Conservation (phyloP, 192 early-diverging fungal species). For the Coemansia sp. region DNA sequence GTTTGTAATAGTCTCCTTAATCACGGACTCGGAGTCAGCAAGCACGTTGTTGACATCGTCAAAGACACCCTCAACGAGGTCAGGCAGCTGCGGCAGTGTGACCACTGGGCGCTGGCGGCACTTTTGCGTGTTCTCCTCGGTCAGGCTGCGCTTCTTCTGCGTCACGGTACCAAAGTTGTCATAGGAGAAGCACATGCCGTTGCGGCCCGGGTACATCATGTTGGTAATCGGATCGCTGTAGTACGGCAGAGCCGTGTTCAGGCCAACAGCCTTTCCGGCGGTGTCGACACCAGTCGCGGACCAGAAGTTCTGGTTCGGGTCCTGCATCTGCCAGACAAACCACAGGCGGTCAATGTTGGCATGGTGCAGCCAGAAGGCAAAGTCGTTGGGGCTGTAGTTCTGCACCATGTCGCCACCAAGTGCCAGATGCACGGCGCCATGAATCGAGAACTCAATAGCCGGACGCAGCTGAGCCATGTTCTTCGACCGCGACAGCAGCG, state of each 20-base stretch:
- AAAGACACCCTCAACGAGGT: slow-evolving; percentile 42
- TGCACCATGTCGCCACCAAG: slow-evolving; percentile 54
- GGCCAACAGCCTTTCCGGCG: slow-evolving; percentile 16
- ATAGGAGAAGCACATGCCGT: slow-evolving; percentile 52
- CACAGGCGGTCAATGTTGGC: slow-evolving; percentile 56
- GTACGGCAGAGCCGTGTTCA: slow-evolving; percentile 16
- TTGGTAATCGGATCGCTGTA: slow-evolving; percentile 32
- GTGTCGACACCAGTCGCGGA: slow-evolving; percentile 29
- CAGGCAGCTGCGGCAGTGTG: slow-evolving; percentile 19
- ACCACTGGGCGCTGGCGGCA: slow-evolving; percentile 23
- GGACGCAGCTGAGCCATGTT: slow-evolving; percentile 48
- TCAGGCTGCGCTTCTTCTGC: slow-evolving; percentile 32
- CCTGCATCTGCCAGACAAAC: slow-evolving; percentile 54
- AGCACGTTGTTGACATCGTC: slow-evolving; percentile 38
- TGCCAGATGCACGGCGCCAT: slow-evolving; percentile 44
- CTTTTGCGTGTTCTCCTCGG: slow-evolving; percentile 14
- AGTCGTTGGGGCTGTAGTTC: slow-evolving; percentile 54
- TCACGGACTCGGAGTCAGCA: slow-evolving; percentile 31
- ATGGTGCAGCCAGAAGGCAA: slow-evolving; percentile 57
- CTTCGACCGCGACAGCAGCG: slow-evolving; percentile 36
- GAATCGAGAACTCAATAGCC: slow-evolving; percentile 46
- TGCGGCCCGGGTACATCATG: slow-evolving; percentile 35
- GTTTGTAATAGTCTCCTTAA: slow-evolving; percentile 23
- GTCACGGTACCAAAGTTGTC: slow-evolving; percentile 30
- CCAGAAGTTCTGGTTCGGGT: slow-evolving; percentile 45